These are phyloP conservation scores for Dictyophora rubrovolvata DNA, from an alignment of 768 basidiomycete genomes.

Conservation along the genomic window DNA sequence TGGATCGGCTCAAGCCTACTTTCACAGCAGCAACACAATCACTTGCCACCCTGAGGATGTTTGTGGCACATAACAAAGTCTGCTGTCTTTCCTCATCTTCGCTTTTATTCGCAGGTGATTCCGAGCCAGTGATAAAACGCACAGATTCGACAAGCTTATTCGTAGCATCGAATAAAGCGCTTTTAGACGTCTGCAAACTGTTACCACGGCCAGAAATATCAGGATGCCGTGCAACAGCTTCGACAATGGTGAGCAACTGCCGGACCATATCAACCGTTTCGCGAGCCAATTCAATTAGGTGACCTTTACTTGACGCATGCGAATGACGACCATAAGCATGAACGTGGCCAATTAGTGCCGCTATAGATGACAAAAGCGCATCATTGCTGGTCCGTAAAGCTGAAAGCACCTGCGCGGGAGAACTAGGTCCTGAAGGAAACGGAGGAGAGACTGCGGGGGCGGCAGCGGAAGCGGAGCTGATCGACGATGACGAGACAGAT, in stretches of 20 bases:
- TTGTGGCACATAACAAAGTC: slow-evolving; percentile 78
- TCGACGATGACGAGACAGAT: slow-evolving; percentile 55
- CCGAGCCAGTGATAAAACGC: slow-evolving; percentile 55
- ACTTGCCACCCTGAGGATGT: slow-evolving; percentile 74
- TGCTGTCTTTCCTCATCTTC: slow-evolving; percentile 78
- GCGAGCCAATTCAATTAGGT: slow-evolving; percentile 89
- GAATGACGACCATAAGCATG: slow-evolving; percentile 85
- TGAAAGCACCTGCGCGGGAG: slow-evolving; percentile 58
- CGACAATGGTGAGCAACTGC: slow-evolving; percentile 83
- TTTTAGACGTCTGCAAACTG: slow-evolving; percentile 62
- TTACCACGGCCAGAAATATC: slow-evolving; percentile 52
- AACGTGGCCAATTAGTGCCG: slow-evolving; percentile 95
- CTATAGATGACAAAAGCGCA: slow-evolving; percentile 84
- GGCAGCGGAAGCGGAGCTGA: slow-evolving; percentile 47
- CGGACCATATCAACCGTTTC: slow-evolving; percentile 92
- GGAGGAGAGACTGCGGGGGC: slow-evolving; percentile 33
- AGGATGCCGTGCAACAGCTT: slow-evolving; percentile 73
- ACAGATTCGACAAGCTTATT: slow-evolving; percentile 83
- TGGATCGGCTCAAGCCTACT: slow-evolving; percentile 60
- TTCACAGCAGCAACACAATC: slow-evolving; percentile 85
- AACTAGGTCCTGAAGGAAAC: slow-evolving; percentile 68
- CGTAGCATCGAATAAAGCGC: slow-evolving; percentile 74
- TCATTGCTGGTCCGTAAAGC: slow-evolving; percentile 81
- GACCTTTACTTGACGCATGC: slow-evolving; percentile 88
- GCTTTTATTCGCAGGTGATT: slow-evolving; percentile 29